Conservation (phyloP, 805 yeast genomes). For the Metschnikowia lochheadii region DNA sequence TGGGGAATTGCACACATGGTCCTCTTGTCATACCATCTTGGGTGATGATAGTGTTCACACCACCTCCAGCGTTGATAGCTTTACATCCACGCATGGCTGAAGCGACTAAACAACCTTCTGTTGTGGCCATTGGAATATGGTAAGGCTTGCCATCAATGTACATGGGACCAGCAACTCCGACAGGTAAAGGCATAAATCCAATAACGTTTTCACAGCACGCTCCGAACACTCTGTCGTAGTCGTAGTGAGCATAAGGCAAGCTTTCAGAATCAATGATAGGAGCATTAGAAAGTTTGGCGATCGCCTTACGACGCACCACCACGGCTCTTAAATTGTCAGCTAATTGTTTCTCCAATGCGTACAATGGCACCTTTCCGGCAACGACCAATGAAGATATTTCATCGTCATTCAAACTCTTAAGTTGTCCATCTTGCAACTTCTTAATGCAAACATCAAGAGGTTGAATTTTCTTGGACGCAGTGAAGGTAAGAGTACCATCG, state of each 20-base stretch:
- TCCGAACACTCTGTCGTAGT: conserved; percentile 93
- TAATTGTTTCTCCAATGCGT: conserved; percentile 90
- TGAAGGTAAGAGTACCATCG: conserved; percentile 20
- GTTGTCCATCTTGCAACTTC: conserved; percentile 65
- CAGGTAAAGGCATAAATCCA: conserved; percentile 94
- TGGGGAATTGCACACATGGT: conserved; percentile 89
- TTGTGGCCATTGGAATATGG: conserved; percentile 98
- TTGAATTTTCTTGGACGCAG: conserved; percentile 25
- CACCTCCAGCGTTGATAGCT: conserved; percentile 96
- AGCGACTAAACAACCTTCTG: conserved; percentile 98
- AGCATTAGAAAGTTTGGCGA: conserved; percentile 76
- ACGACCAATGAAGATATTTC: conserved; percentile 72
- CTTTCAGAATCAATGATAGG: conserved; percentile 68
- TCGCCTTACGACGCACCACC: conserved; percentile 85
- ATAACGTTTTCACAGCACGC: conserved; percentile 99
- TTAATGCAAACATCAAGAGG: conserved; percentile 63
- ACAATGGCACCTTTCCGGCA: conserved; percentile 79
- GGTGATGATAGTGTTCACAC: conserved; percentile 85
- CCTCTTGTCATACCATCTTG: conserved; percentile 99
- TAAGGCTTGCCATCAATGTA: conserved; percentile 82
- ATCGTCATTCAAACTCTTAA: conserved; percentile 60
- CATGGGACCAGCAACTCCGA: conserved; percentile 97
- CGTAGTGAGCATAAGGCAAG: conserved; percentile 79
- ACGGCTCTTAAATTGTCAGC: conserved; percentile 92
- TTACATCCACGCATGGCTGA: conserved; percentile 99